These are phyloP conservation scores for Echinochloa phyllopogon DNA, from an alignment of 176 grass and related monocot species.

Conservation along the genomic window DNA sequence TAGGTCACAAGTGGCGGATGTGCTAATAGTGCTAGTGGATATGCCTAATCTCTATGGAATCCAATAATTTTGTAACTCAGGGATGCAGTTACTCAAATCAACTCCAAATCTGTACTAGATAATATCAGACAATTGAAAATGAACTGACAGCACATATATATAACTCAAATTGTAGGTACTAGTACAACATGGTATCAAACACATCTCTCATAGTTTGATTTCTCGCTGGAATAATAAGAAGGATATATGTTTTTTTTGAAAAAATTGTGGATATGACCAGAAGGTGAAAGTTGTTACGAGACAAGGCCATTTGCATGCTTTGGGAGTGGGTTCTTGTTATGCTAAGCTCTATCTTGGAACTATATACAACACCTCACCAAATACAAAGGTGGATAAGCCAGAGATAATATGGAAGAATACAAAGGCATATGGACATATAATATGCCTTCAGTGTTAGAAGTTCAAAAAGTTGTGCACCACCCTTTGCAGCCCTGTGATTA, in stretches of 20 bases:
- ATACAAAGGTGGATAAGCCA: constrained; percentile 27
- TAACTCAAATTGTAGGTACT: neutral
- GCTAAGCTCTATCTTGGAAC: neutral
- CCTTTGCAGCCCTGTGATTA: constrained; percentile 25
- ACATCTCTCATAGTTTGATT: neutral
- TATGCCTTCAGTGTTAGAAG: constrained; percentile 14
- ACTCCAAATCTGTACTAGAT: neutral
- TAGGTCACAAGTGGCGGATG: neutral
- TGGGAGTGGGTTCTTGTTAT: constrained; percentile 18
- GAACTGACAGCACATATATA: neutral
- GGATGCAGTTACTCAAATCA: neutral
- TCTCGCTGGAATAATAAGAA: neutral
- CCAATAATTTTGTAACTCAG: neutral
- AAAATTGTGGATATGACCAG: too few relatives aligned
- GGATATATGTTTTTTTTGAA: too few relatives aligned
- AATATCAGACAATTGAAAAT: neutral
- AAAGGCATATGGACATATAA: constrained; percentile 21
- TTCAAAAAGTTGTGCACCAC: neutral
- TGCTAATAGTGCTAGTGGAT: constrained; percentile 40
- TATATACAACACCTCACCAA: constrained; percentile 13
- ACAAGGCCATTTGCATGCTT: constrained; percentile 33
- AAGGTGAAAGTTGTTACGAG: neutral
- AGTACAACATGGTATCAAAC: neutral
- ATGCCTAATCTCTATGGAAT: constrained; percentile 1
- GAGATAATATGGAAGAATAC: constrained; percentile 29